A percentile compares a stretch with the other conserved stretches of the same genome.
phyloP scores from a whole-genome alignment of 352 stramenopile species.

The Phytophthora pseudosyringae region DNA sequence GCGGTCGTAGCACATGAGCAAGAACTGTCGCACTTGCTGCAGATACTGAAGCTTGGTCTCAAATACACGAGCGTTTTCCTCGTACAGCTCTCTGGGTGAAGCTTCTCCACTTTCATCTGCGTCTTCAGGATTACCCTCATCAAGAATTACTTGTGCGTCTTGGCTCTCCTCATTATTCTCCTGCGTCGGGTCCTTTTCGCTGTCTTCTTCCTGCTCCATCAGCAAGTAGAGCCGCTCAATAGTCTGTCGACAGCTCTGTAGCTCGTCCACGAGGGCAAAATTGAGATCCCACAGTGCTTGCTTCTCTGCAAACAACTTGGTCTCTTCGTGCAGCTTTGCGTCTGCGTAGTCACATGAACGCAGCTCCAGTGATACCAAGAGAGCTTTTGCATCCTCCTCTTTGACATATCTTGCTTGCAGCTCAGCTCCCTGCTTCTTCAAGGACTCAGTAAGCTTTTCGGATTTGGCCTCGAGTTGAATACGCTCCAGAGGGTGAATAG shows the following conservation, averaged over 20 bases:
- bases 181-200: neutral
- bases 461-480: slow-evolving; percentile 48
- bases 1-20: slow-evolving; percentile 71
- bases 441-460: slow-evolving; percentile 15
- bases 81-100: slow-evolving; percentile 30
- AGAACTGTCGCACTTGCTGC: slow-evolving; percentile 58
- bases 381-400: slow-evolving; percentile 46
- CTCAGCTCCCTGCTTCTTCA: slow-evolving; percentile 34
- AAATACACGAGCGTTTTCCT: slow-evolving; percentile 52
- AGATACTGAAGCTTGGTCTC: slow-evolving; percentile 56
- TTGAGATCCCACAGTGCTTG: slow-evolving; percentile 68
- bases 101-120: slow-evolving; percentile 5
- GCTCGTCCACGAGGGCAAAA: slow-evolving; percentile 46
- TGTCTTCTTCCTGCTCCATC: slow-evolving; percentile 26
- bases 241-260: slow-evolving; percentile 42
- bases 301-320: slow-evolving; percentile 62
- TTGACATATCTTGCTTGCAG: slow-evolving; percentile 36
- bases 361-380: slow-evolving; percentile 56
- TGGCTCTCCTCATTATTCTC: slow-evolving; percentile 1
- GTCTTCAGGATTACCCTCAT: too few relatives aligned
- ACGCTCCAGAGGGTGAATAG: slow-evolving; percentile 57
- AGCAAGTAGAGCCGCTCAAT: slow-evolving; percentile 54
- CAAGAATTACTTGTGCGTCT: neutral
- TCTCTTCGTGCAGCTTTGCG: slow-evolving; percentile 61
- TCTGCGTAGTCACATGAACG: slow-evolving; percentile 52